Evolutionary conservation across 345 rosid genomes (phyloP).

Genomic region (Kernera saxatilis): DNA sequence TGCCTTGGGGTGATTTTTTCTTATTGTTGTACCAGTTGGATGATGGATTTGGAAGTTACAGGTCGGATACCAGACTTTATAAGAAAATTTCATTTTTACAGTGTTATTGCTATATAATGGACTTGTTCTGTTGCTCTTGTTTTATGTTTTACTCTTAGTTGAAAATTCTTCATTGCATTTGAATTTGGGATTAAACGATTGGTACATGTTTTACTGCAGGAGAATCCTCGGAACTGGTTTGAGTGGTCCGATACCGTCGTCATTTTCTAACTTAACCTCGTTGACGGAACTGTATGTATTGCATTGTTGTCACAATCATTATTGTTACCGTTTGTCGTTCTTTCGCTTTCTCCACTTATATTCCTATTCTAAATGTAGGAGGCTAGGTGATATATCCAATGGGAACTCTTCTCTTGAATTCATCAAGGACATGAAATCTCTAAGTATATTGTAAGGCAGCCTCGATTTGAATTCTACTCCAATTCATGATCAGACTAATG

Average conservation of each 20-base stretch:
- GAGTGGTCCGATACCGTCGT: constrained; percentile 54
- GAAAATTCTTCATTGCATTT: not conserved
- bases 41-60: constrained; percentile 39
- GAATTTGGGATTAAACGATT: not conserved
- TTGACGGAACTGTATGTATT: constrained; percentile 52
- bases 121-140: not conserved
- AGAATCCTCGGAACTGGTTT: constrained; percentile 56
- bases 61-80: constrained; percentile 55
- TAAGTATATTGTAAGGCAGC: constrained; percentile 43
- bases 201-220: constrained; percentile 32
- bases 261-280: constrained; percentile 46
- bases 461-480: not conserved
- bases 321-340: not conserved
- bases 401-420: constrained; percentile 50
- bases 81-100: constrained; percentile 15
- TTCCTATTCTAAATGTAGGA: constrained; percentile 36
- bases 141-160: not conserved
- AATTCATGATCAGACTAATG: not conserved
- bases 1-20: not conserved
- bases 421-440: constrained; percentile 41
- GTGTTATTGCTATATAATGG: not conserved
- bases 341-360: not conserved
- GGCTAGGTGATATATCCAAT: constrained; percentile 57
- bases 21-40: constrained; percentile 34
- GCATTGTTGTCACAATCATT: not conserved